Conservation (phyloP, 805 yeast genomes). For the Spathaspora boniae region DNA sequence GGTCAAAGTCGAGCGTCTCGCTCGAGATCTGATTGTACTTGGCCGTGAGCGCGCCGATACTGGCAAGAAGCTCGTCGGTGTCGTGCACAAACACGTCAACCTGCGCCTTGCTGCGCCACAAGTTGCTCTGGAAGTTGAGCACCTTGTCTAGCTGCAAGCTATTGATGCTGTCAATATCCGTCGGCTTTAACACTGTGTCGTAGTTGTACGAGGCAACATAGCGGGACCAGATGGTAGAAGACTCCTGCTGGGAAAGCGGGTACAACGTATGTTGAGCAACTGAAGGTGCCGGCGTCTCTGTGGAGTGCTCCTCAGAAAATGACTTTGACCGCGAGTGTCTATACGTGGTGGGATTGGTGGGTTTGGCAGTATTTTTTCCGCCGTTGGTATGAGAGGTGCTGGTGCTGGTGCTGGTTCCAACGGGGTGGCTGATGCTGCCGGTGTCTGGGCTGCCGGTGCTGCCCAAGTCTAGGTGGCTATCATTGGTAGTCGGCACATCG, state of each 20-base stretch:
- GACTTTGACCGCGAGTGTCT: constrained; percentile 12
- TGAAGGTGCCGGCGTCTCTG: too few species aligned
- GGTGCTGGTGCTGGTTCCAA: not conserved
- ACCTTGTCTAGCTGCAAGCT: constrained; percentile 31
- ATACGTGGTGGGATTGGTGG: constrained; percentile 1
- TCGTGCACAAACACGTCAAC: constrained; percentile 38
- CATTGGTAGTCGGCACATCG: constrained; percentile 40
- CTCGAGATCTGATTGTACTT: constrained; percentile 56
- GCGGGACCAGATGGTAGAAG: constrained; percentile 20
- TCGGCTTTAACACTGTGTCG: constrained; percentile 36
- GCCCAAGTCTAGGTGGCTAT: constrained; percentile 22
- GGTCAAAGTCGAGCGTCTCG: constrained; percentile 64
- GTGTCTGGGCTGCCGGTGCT: constrained; percentile 11
- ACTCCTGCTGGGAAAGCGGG: constrained; percentile 15
- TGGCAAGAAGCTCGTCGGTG: constrained; percentile 41
- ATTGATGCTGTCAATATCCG: constrained; percentile 40
- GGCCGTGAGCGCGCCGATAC: constrained; percentile 45
- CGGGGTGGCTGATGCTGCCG: not conserved
- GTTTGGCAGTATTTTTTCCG: too few species aligned
- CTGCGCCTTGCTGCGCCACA: constrained; percentile 21
- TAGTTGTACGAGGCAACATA: constrained; percentile 39
- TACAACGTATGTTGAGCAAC: too few species aligned
- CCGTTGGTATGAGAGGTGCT: not conserved
- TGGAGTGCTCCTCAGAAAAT: too few species aligned
- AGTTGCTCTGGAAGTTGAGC: constrained; percentile 33